Base-by-base conservation (phyloP, 1,139 yeast species). In the Wickerhamomyces sp. region DNA sequence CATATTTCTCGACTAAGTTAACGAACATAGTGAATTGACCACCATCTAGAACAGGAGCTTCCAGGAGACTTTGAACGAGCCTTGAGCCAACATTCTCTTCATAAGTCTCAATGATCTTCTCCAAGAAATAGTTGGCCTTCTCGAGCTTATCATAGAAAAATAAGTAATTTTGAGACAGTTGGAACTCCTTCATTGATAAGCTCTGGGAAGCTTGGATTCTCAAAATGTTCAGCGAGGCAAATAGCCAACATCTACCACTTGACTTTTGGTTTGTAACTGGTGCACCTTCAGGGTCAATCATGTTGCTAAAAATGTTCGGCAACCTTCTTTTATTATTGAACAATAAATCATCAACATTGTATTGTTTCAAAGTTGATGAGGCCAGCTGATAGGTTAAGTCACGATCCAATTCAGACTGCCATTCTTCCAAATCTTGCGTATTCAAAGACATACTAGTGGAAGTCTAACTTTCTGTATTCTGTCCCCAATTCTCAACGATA, bases 11-110 rank as follows among this genome's bases (percentile, higher is more conserved):
- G 45, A 87, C 76, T 51, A 87, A 64, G 63, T 85, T 85, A 38
- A 82, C 72, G 63, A 85, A 77, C 93, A 87, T 84, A 56, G 84
- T 84, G 76, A 85, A 87, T 65, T 87, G 95, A 42, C 95, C 95
- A 54, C 95, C 95, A 59, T 87, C 95, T 46, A 76, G 65, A 42
- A 81, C 78, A 11, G 95, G 94, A 45, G 76, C 80, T 8, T 67
- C 55, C 49, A 86, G 68, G 48, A 87, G 66, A 56, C 74, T 79
- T 62, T 79, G 84, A 42, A 85, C 76, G 46, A 85, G 63, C 56
- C 94, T 74, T 0, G 89, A 80, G 51, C 81, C 90, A 45, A 83
- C 75, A 27, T 75, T 80, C 61, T 81, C 81, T 14, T 72, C 71
- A 30, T 76, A 73, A 27, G 93, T 83, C 53, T 82, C 85, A 46